These are phyloP conservation scores for Spiromastix sp. DNA, from an alignment of 2,329 filamentous ascomycete genomes.

Conservation along the genomic window DNA sequence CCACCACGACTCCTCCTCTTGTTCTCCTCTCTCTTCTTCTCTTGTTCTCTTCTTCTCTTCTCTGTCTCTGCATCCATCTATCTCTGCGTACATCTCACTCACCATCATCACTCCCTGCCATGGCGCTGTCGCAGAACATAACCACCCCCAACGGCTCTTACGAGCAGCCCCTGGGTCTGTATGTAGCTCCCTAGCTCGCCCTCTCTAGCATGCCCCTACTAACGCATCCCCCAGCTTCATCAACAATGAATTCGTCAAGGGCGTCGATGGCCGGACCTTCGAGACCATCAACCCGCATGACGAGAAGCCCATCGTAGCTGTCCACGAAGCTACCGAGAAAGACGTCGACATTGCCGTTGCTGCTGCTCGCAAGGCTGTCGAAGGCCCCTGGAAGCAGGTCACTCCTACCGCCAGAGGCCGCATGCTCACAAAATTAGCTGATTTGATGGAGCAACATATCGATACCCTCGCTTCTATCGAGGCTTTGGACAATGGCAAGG, in stretches of 20 bases:
- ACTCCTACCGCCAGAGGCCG: constrained; percentile 62
- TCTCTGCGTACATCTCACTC: constrained; percentile 8
- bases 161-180: constrained; percentile 33
- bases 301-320: constrained; percentile 74
- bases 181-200: constrained; percentile 8
- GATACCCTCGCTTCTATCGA: constrained; percentile 73
- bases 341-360: constrained; percentile 63
- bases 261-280: constrained; percentile 78
- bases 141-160: constrained; percentile 30
- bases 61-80: not conserved
- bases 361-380: constrained; percentile 77
- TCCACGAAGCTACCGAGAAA: constrained; percentile 80
- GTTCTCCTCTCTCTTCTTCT: not conserved
- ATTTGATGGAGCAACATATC: constrained; percentile 66
- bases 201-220: not conserved
- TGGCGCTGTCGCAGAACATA: constrained; percentile 31
- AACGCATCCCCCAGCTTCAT: constrained; percentile 33
- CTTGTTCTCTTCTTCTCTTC: not conserved
- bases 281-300: constrained; percentile 83
- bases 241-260: constrained; percentile 80
- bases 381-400: constrained; percentile 58
- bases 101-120: constrained; percentile 13
- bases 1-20: no score
- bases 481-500: constrained; percentile 52
- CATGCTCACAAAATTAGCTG: constrained; percentile 64